Base-by-base conservation (phyloP, 495 filamentous ascomycete species). In the Neurospora pannonica region DNA sequence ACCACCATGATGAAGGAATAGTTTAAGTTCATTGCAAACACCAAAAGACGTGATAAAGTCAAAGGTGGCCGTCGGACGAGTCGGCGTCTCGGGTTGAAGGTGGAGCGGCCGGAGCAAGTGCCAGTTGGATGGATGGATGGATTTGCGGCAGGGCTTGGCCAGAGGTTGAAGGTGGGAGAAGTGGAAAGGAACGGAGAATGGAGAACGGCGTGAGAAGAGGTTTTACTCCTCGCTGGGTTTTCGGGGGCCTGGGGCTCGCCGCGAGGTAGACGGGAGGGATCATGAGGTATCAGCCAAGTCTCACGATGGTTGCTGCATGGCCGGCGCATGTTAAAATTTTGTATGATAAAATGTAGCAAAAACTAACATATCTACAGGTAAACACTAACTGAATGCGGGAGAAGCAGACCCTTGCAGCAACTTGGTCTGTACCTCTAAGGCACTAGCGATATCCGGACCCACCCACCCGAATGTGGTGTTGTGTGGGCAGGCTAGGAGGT, bases 361-460 rank as follows among this genome's bases (percentile, higher is more conserved):
- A 9, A 6, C 39, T 39, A 43, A 43, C 38, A 43, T 13, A 21
- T 21, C 21, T 36, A n/a, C 24, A 37, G 24, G 10, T 34, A 60
- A 60, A 60, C 17, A 72, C 71, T 28, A 37, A 46, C 42, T 11
- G 28, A 67, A 78, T 78, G 75, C 78, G 73, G 76, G 78, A 79
- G 75, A 74, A 31, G 76, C 71, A 71, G 78, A 79, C 76, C 78
- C 79, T 75, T 80, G 76, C 77, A 78, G 75, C 75, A 36, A 80
- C 76, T 72, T 62, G 72, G 75, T 73, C 40, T 76, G 60, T 76
- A 78, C 76, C 73, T 78, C 71, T 34, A 72, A 72, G 48, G 39
- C 78, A 78, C 77, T 62, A 48, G 43, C 60, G 36, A 36, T 31
- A 60, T 37, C 38, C 46, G 37, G 70, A 69, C 71, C 72, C 76